Percentiles rank a stretch among this genome's conserved stretches.
Conservation (phyloP, 352 stramenopile species). For the Phytopythium ostracodes region DNA sequence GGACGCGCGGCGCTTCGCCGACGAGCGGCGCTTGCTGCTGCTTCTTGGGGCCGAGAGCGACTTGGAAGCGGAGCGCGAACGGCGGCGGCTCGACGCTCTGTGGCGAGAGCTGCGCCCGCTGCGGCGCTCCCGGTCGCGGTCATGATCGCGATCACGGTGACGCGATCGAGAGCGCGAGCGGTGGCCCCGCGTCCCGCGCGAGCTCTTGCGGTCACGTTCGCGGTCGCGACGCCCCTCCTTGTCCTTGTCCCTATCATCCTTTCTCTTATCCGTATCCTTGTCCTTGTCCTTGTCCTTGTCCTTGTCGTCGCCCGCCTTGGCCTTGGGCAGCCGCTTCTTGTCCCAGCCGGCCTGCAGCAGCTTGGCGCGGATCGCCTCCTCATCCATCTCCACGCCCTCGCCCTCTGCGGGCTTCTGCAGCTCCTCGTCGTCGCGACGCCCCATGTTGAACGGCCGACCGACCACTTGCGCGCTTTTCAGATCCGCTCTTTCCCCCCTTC, state of each 20-base stretch:
- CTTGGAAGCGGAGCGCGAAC: constrained; percentile 27
- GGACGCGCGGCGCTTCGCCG: constrained; percentile 12
- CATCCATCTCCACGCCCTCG: constrained; percentile 31
- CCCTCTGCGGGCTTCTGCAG: constrained; percentile 2
- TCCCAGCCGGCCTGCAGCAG: constrained; percentile 67
- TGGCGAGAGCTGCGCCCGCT: constrained; percentile 31
- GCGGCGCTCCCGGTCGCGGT: constrained; percentile 22
- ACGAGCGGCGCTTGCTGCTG: constrained; percentile 9
- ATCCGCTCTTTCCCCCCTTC: no score
- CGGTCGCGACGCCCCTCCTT: constrained; percentile 12
- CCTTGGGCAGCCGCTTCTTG: constrained; percentile 35
- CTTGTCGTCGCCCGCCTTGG: constrained; percentile 11
- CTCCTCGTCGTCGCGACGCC: constrained; percentile 9
- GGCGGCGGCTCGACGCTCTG: constrained; percentile 25
- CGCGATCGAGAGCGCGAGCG: constrained; percentile 24
- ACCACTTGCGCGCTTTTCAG: no score
- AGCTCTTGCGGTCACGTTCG: constrained; percentile 15
- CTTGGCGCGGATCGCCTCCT: constrained; percentile 71
- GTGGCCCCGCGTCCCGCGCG: constrained; percentile 11
- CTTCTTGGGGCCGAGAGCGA: constrained; percentile 26
- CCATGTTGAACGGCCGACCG: constrained; percentile 1
- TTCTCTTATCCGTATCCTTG: constrained; percentile 14
- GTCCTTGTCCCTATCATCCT: constrained; percentile 7
- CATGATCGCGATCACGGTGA: constrained; percentile 5
- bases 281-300: constrained; percentile 10